phyloP scores from a whole-genome alignment of 2,329 filamentous ascomycete genomes.

The Penicillium digitatum region DNA sequence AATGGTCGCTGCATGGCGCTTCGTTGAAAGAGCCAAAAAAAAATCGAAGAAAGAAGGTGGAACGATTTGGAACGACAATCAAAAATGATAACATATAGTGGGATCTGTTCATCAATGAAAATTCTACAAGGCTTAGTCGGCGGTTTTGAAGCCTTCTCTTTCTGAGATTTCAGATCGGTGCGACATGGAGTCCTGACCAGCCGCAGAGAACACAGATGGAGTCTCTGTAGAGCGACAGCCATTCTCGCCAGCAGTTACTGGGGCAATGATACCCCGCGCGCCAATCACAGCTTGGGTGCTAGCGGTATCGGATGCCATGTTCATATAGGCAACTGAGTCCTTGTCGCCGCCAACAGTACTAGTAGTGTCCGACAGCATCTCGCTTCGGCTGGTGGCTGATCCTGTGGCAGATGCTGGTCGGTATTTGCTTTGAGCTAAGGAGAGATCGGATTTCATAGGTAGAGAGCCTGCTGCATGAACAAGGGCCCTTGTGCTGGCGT shows the following conservation, averaged over 20 bases:
- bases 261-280: constrained; percentile 28
- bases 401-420: constrained; percentile 25
- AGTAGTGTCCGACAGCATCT: constrained; percentile 25
- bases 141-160: constrained; percentile 31
- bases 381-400: constrained; percentile 29
- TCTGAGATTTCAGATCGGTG: constrained; percentile 28
- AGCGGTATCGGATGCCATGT: constrained; percentile 21
- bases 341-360: constrained; percentile 31
- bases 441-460: constrained; percentile 22
- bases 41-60: not conserved
- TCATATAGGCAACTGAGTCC: constrained; percentile 20
- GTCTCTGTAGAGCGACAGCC: constrained; percentile 26
- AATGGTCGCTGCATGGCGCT: not conserved
- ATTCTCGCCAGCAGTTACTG: constrained; percentile 16
- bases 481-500: constrained; percentile 33
- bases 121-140: constrained; percentile 17
- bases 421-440: constrained; percentile 15
- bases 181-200: constrained; percentile 6
- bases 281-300: constrained; percentile 31
- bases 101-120: not conserved
- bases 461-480: constrained; percentile 30
- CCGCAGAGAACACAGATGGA: constrained; percentile 15
- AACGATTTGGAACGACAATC: not conserved
- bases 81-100: not conserved
- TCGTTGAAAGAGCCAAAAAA: not conserved